These are phyloP conservation scores for Erysimum cheiri DNA, from an alignment of 441 rosid genomes.

Conservation along the genomic window DNA sequence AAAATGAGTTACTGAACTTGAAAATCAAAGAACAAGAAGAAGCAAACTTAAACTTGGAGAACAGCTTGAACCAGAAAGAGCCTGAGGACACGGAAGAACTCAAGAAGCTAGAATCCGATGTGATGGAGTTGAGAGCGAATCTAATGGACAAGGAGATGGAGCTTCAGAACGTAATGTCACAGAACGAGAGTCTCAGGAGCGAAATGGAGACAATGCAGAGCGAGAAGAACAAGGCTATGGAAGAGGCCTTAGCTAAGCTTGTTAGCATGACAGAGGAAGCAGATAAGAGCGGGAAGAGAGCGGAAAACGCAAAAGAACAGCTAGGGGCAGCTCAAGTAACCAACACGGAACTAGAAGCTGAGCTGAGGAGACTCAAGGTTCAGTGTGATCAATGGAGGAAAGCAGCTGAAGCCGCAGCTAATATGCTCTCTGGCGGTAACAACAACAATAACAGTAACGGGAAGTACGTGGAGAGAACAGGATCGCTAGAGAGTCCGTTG, in stretches of 20 bases:
- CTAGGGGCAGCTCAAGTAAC: slow-evolving; percentile 79
- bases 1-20: slow-evolving; percentile 50
- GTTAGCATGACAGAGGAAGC: slow-evolving; percentile 69
- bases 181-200: slow-evolving; percentile 61
- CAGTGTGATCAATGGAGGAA: slow-evolving; percentile 99
- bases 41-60: slow-evolving; percentile 21
- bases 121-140: slow-evolving; percentile 61
- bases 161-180: slow-evolving; percentile 52
- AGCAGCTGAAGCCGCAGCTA: slow-evolving; percentile 96
- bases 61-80: slow-evolving; percentile 47
- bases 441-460: slow-evolving; percentile 52
- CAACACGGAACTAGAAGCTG: slow-evolving; percentile 78
- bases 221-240: slow-evolving; percentile 54
- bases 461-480: slow-evolving; percentile 63
- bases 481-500: slow-evolving; percentile 62
- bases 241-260: slow-evolving; percentile 75
- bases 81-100: slow-evolving; percentile 49
- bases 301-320: slow-evolving; percentile 65
- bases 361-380: slow-evolving; percentile 86
- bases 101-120: slow-evolving; percentile 60
- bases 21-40: slow-evolving; percentile 49
- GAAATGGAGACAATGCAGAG: slow-evolving; percentile 57
- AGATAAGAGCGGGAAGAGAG: slow-evolving; percentile 70
- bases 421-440: slow-evolving; percentile 80
- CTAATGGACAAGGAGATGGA: slow-evolving; percentile 61